Base-by-base conservation (phyloP, 345 rosid genomes). In the Aquilaria sinensis region DNA sequence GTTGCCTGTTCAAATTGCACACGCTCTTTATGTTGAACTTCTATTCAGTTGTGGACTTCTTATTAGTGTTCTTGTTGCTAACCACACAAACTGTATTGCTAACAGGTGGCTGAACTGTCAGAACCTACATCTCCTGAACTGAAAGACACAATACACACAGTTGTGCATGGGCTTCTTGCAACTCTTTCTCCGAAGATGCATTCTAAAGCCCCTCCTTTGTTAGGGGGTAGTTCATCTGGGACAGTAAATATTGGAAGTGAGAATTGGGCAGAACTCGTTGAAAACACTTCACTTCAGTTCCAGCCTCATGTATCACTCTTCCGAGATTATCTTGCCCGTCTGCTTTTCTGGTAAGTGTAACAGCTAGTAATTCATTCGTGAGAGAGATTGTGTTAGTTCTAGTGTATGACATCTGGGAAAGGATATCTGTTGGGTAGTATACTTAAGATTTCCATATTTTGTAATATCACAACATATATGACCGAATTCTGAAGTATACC, bases 141-240 rank as follows among this genome's bases (percentile, higher is more conserved):
- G 57, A 90, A 85, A 77, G 94, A 88, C 68, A 75, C 83, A 8
- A 87, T 90, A 58, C 80, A 78, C 69, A 88, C 92, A 6, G 96
- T 93, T 37, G 86, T 90, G 59, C 96, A 93, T 60, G 97, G 97
- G 66, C 97, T 93, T 70, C 89, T 90, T 30, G 96, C 98, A 53
- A 93, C 97, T 51, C 80, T 93, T 67, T 93, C 98, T 47, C 94
- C 92, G 0, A 86, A 75, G 78, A 82, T 93, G 87, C 96, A 93
- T 58, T 93, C 90, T 3, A 81, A 88, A 78, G 70, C 75, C 66
- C 96, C 96, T 47, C 66, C 85, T 48, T 65, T 54, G 23, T 72
- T 85, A 31, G 98, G 86, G 66, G 74, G 68, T 61, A 55, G 82
- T 9, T 55, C 87, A 54, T 32, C 78, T 49, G 82, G 84, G 58